Conservation (phyloP, 768 basidiomycete species). For the Termitomyces sp. region DNA sequence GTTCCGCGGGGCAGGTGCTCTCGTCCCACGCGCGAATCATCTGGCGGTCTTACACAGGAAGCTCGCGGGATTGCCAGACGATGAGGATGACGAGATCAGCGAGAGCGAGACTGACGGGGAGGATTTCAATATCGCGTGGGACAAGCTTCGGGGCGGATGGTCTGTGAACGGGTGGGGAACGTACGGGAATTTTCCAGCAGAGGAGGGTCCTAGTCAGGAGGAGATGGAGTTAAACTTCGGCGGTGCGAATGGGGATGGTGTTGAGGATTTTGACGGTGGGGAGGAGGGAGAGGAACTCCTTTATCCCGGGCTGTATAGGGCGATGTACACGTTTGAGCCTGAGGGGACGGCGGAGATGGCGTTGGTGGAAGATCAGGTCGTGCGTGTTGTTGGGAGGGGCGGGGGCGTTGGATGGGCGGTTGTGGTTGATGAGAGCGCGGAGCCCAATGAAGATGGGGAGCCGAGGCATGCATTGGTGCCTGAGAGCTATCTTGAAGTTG, state of each 20-base stretch:
- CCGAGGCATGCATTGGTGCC: slow-evolving; percentile 68
- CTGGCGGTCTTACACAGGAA: slow-evolving; percentile 26
- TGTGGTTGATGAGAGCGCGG: slow-evolving; percentile 34
- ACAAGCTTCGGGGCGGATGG: slow-evolving; percentile 23
- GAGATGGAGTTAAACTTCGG: slow-evolving; percentile 48
- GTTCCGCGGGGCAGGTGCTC: slow-evolving; percentile 30
- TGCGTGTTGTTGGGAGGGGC: slow-evolving; percentile 66
- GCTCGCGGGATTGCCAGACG: slow-evolving; percentile 15
- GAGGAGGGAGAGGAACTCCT: slow-evolving; percentile 39
- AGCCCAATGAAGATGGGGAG: slow-evolving; percentile 10
- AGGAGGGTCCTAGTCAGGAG: slow-evolving; percentile 31
- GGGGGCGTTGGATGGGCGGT: slow-evolving; percentile 82
- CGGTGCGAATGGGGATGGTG: slow-evolving; percentile 2
- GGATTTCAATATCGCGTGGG: slow-evolving; percentile 23
- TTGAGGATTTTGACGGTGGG: slow-evolving; percentile 18
- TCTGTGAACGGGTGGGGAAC: slow-evolving; percentile 10
- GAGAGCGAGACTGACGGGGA: slow-evolving; percentile 14
- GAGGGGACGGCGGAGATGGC: slow-evolving; percentile 83
- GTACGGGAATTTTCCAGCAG: slow-evolving; percentile 15
- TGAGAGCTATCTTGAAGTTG: slow-evolving; percentile 66
- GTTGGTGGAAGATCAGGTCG: slow-evolving; percentile 70
- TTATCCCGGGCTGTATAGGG: slow-evolving; percentile 68
- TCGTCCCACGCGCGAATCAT: slow-evolving; percentile 34
- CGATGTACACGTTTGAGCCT: slow-evolving; percentile 72
- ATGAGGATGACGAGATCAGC: slow-evolving; percentile 9